Percentiles rank a stretch among this genome's conserved stretches.
These are phyloP conservation scores for Sporothrix pallida DNA, from an alignment of 2,329 filamentous ascomycete genomes.

Conservation along the genomic window DNA sequence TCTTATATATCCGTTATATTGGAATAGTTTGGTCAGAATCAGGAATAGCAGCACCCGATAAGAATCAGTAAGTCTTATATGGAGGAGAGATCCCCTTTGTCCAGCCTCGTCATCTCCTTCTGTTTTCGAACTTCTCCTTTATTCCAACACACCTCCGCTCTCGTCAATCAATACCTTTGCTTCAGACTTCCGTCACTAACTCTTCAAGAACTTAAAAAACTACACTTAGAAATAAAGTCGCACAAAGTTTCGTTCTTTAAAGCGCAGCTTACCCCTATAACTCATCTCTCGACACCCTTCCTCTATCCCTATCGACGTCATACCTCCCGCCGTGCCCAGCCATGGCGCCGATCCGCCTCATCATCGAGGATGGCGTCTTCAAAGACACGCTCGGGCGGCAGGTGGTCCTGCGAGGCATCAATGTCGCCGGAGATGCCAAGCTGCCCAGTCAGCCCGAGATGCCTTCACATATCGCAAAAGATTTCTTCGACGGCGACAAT, in stretches of 20 bases:
- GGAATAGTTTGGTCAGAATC: conserved; percentile 2
- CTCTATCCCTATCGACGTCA: not conserved
- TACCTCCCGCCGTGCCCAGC: conserved; percentile 6
- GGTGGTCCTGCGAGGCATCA: conserved; percentile 90
- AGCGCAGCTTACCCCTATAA: not conserved
- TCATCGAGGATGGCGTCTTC: conserved; percentile 85
- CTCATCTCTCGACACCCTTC: not conserved
- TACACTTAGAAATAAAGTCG: not conserved
- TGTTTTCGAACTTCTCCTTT: not conserved
- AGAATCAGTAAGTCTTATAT: not conserved
- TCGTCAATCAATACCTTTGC: too few species aligned
- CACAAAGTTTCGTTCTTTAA: not conserved
- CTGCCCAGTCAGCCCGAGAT: conserved; percentile 80
- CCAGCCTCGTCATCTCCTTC: not conserved
- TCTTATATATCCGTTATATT: not conserved
- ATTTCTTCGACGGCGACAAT: conserved; percentile 91
- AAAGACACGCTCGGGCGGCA: conserved; percentile 82
- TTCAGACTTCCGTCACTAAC: not conserved
- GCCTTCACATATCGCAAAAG: conserved; percentile 76
- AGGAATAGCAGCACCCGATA: not conserved
- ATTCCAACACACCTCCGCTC: too few species aligned
- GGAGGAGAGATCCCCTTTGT: not conserved
- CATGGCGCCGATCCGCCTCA: conserved; percentile 78
- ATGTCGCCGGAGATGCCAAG: conserved; percentile 89
- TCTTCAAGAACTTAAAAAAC: not conserved